Evolutionary conservation across 257 asterid genomes (phyloP).

Genomic region (Solanum etuberosum): DNA sequence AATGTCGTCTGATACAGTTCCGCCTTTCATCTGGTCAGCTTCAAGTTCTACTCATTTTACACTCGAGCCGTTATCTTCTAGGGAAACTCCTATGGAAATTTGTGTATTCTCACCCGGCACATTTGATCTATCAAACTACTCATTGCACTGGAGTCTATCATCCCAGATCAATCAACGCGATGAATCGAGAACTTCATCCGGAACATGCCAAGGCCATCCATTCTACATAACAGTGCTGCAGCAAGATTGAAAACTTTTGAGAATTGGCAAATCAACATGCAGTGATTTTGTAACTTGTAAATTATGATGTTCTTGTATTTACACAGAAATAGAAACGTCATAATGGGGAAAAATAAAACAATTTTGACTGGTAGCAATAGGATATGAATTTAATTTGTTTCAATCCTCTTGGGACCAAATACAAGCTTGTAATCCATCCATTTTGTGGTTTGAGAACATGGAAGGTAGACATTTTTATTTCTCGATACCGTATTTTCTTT

Average conservation of each 20-base stretch:
- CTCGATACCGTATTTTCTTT: not conserved
- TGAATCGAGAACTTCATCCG: slow-evolving; percentile 28
- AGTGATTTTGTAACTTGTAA: slow-evolving; percentile 23
- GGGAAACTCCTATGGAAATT: slow-evolving; percentile 53
- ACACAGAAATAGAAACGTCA: slow-evolving; percentile 12
- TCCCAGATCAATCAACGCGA: slow-evolving; percentile 4
- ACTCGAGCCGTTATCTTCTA: slow-evolving; percentile 50
- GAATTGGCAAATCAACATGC: slow-evolving; percentile 5
- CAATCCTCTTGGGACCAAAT: not conserved
- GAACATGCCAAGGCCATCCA: slow-evolving; percentile 62
- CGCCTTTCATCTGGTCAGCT: slow-evolving; percentile 85
- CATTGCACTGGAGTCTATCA: slow-evolving; percentile 52
- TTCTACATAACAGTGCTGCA: slow-evolving; percentile 62
- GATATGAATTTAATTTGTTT: not conserved
- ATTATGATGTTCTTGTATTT: slow-evolving; percentile 12
- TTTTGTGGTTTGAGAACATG: not conserved
- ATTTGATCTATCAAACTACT: slow-evolving; percentile 74
- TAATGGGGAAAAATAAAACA: not conserved
- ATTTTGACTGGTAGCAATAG: not conserved
- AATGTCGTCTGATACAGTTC: slow-evolving; percentile 21
- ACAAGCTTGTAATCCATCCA: not conserved
- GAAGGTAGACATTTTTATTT: not conserved
- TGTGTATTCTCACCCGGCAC: slow-evolving; percentile 80
- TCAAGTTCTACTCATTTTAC: slow-evolving; percentile 50
- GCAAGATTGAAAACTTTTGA: slow-evolving; percentile 30